Evolutionary conservation across 2,329 filamentous ascomycete genomes (phyloP).

Genomic region (Aspergillus fijiensis): DNA sequence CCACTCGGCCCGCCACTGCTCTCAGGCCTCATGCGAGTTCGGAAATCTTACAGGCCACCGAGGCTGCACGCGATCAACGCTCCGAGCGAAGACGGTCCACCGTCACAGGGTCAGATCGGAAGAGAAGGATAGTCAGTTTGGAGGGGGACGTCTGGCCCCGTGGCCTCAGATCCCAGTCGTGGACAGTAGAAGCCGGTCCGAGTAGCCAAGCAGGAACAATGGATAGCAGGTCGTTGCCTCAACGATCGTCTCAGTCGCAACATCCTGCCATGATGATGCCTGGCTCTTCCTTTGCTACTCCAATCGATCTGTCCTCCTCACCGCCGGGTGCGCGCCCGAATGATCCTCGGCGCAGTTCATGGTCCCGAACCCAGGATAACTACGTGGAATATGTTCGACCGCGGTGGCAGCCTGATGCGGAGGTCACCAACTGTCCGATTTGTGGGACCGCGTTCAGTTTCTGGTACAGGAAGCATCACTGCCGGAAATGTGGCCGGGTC

Average conservation of each 20-base stretch:
- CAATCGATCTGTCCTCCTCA: conserved; percentile 36
- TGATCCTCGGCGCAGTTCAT: conserved; percentile 17
- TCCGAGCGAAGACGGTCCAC: conserved; percentile 23
- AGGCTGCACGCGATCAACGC: conserved; percentile 19
- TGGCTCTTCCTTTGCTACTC: conserved; percentile 33
- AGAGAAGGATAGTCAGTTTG: conserved; percentile 43
- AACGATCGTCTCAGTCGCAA: conserved; percentile 19
- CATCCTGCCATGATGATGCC: conserved; percentile 13
- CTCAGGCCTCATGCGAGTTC: conserved; percentile 19
- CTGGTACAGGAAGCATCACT: conserved; percentile 89
- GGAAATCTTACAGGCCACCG: conserved; percentile 14
- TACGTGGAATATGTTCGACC: conserved; percentile 59
- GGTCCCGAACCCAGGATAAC: conserved; percentile 17
- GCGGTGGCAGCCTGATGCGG: conserved; percentile 83
- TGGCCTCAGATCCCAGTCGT: conserved; percentile 12
- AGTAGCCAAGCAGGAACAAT: conserved; percentile 17
- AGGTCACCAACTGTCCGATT: conserved; percentile 76
- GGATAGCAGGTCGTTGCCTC: conserved; percentile 28
- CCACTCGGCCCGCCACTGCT: conserved; percentile 8
- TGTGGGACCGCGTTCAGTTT: conserved; percentile 78
- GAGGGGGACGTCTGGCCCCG: conserved; percentile 29
- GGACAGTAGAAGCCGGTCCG: conserved; percentile 15
- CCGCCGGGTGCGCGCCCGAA: conserved; percentile 20
- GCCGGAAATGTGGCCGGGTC: conserved; percentile 91
- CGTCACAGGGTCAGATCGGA: conserved; percentile 37